Evolutionary conservation across 192 early-diverging fungal species (phyloP).

Genomic region (Coemansia sp.): DNA sequence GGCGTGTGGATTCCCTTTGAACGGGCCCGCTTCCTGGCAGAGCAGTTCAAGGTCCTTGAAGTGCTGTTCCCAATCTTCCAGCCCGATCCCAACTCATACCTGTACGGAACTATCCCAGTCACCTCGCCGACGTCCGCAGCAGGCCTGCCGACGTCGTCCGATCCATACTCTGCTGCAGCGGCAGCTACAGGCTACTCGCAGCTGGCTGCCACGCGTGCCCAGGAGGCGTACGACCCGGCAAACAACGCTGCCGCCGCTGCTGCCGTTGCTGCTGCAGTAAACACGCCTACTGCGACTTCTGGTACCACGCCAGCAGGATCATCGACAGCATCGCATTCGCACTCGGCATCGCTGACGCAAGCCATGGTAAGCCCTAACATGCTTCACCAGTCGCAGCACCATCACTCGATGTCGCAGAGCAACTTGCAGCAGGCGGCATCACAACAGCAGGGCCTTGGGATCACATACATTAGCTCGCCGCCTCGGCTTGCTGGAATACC

Average conservation of each 20-base stretch:
- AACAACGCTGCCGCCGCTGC: conserved; percentile 19
- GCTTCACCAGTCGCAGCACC: conserved; percentile 38
- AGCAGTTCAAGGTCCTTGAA: conserved; percentile 75
- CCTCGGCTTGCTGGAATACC: conserved; percentile 35
- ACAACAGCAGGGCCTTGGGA: conserved; percentile 43
- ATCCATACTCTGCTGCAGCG: conserved; percentile 41
- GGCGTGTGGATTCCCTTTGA: conserved; percentile 83
- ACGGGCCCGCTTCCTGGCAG: conserved; percentile 65
- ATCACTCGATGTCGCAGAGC: conserved; percentile 36
- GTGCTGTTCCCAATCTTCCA: conserved; percentile 76
- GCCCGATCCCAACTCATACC: conserved; percentile 68
- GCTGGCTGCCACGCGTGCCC: conserved; percentile 34
- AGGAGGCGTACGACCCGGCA: conserved; percentile 38
- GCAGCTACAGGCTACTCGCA: conserved; percentile 43
- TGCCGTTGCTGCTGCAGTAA: conserved; percentile 6
- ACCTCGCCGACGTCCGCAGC: conserved; percentile 52
- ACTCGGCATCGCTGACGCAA: conserved; percentile 55
- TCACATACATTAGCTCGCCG: conserved; percentile 43
- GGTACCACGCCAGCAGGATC: conserved; percentile 18
- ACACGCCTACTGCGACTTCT: conserved; percentile 12
- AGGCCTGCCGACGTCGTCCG: conserved; percentile 33
- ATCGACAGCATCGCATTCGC: conserved; percentile 44
- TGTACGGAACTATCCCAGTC: conserved; percentile 61
- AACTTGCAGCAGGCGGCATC: conserved; percentile 15
- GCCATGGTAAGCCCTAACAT: conserved; percentile 26